These are phyloP conservation scores for Mycosphaerelloides madeirae DNA, from an alignment of 2,329 filamentous ascomycete genomes.

Conservation along the genomic window DNA sequence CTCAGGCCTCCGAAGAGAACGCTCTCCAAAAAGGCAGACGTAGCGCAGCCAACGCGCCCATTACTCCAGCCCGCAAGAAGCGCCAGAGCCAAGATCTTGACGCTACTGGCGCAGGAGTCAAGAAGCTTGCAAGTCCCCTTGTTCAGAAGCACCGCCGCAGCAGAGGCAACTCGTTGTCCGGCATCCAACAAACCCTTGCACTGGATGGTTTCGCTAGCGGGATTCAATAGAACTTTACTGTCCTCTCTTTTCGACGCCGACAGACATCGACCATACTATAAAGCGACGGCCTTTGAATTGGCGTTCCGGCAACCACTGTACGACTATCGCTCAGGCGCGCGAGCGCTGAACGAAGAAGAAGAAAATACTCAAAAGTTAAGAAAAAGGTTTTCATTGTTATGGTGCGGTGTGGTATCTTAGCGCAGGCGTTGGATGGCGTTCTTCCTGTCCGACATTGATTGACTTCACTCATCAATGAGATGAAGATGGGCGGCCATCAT, in stretches of 20 bases:
- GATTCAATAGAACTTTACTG: neutral
- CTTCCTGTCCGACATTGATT: neutral
- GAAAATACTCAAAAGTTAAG: conserved; percentile 1
- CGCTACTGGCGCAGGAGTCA: conserved; percentile 25
- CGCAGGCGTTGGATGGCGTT: conserved; percentile 3
- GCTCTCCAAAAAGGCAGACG: conserved; percentile 62
- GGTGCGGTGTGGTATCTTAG: neutral
- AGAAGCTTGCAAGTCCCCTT: conserved; percentile 22
- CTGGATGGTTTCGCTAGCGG: conserved; percentile 13
- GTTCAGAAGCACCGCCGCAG: conserved; percentile 20
- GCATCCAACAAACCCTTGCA: conserved; percentile 16
- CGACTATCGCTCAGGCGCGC: too few relatives aligned
- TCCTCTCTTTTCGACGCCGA: conserved; percentile 1
- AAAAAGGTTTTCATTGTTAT: neutral
- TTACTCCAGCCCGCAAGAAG: conserved; percentile 59
- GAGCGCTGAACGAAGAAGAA: neutral
- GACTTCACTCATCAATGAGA: neutral
- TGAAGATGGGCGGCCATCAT: neutral
- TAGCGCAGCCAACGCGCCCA: conserved; percentile 61
- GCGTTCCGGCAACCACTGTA: too few relatives aligned
- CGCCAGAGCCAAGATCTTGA: conserved; percentile 26
- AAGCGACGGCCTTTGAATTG: conserved; percentile 1
- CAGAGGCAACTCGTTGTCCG: conserved; percentile 18
- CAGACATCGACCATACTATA: conserved; percentile 1
- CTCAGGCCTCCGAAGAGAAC: conserved; percentile 57